Evolutionary conservation across 495 filamentous ascomycete species (phyloP).

Genomic region (Chlorociboria aeruginascens): DNA sequence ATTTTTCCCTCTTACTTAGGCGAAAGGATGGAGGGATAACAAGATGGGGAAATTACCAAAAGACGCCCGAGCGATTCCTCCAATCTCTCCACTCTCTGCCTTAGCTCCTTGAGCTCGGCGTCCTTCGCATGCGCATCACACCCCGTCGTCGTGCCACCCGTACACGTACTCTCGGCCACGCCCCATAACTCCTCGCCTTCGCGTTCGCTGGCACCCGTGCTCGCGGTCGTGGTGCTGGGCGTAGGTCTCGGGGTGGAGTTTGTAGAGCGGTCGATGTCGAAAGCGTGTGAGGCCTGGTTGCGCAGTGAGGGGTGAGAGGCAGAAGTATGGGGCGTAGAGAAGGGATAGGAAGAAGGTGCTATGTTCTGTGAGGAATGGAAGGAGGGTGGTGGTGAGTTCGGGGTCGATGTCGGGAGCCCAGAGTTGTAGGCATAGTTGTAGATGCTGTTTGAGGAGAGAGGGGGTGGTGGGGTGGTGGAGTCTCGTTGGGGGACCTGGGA

Average conservation of each 20-base stretch:
- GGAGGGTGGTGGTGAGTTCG: background rate
- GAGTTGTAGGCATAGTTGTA: conserved; percentile 10
- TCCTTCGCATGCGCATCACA: conserved; percentile 10
- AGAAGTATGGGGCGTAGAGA: background rate
- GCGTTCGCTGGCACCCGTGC: background rate
- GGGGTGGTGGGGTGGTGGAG: conserved; percentile 2
- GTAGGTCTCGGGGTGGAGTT: conserved; percentile 7
- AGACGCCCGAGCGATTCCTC: conserved; percentile 12
- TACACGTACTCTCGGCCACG: conserved; percentile 4
- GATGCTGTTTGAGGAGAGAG: background rate
- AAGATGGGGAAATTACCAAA: conserved; percentile 1
- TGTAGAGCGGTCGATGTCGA: conserved; percentile 13
- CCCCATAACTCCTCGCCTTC: conserved; percentile 9
- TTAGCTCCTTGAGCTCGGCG: conserved; percentile 6
- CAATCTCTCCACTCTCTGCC: conserved; percentile 10
- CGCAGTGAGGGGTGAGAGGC: too few relatives aligned
- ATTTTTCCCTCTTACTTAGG: too few relatives aligned
- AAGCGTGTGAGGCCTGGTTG: background rate
- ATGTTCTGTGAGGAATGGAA: background rate
- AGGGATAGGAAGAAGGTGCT: background rate
- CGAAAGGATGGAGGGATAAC: background rate
- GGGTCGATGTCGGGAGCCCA: conserved; percentile 3
- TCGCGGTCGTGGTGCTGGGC: conserved; percentile 1
- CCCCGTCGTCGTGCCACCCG: conserved; percentile 2
- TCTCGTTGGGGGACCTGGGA: conserved; percentile 10